Evolutionary conservation across 1,139 yeast genomes (phyloP).

Genomic region (Suhomyces bribrorum): DNA sequence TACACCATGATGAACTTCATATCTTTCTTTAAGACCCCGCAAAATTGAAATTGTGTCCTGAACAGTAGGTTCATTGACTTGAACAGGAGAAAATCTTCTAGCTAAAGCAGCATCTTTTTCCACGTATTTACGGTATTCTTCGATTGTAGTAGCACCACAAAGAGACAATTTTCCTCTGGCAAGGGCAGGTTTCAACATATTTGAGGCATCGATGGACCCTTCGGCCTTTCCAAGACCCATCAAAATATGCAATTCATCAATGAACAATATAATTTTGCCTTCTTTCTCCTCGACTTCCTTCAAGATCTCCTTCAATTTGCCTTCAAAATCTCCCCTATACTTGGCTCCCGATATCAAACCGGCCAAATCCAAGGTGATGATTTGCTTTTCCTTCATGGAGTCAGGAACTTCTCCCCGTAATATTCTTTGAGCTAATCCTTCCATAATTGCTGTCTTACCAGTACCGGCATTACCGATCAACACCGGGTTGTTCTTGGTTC

Average conservation of each 20-base stretch:
- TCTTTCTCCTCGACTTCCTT: conserved; percentile 84
- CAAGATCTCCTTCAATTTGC: conserved; percentile 77
- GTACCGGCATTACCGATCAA: conserved; percentile 96
- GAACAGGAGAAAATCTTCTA: conserved; percentile 88
- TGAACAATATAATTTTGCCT: conserved; percentile 78
- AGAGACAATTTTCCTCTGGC: conserved; percentile 93
- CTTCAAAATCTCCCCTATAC: conserved; percentile 94
- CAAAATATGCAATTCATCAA: conserved; percentile 89
- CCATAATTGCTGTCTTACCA: conserved; percentile 95
- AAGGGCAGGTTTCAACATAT: conserved; percentile 86
- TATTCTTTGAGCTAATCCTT: conserved; percentile 92
- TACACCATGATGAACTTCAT: conserved; percentile 99
- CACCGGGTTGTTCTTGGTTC: conserved; percentile 94
- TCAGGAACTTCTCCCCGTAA: conserved; percentile 94
- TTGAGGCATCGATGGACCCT: conserved; percentile 95
- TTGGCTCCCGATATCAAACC: conserved; percentile 92
- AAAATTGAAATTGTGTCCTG: conserved; percentile 89
- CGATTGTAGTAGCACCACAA: conserved; percentile 94
- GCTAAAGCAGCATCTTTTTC: conserved; percentile 93
- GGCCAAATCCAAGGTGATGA: conserved; percentile 84
- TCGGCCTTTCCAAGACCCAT: conserved; percentile 94
- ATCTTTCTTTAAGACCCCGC: conserved; percentile 89
- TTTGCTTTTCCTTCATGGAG: conserved; percentile 79
- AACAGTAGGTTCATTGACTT: conserved; percentile 87
- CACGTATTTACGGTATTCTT: conserved; percentile 81